Evolutionary conservation across 2,329 filamentous ascomycete species (phyloP).

Genomic region (Stylonectria norvegica): DNA sequence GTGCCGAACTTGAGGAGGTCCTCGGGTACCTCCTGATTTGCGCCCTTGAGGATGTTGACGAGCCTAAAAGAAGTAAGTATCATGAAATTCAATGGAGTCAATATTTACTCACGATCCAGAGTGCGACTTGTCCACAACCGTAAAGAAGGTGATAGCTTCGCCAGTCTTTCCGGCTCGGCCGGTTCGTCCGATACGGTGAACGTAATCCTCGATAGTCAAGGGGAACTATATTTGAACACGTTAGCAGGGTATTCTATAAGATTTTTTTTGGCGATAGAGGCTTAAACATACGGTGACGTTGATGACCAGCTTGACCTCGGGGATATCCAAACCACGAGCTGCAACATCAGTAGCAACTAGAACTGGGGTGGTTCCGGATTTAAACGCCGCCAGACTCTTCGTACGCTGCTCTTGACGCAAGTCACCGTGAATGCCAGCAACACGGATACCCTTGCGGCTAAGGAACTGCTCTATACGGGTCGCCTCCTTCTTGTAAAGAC

Average conservation of each 20-base stretch:
- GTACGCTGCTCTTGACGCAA: constrained; percentile 85
- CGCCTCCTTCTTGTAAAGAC: constrained; percentile 98
- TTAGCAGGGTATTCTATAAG: constrained; percentile 2
- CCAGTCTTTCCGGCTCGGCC: constrained; percentile 89
- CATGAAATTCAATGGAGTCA: background rate
- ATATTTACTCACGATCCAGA: constrained; percentile 71
- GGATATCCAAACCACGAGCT: constrained; percentile 90
- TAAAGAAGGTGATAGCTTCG: constrained; percentile 89
- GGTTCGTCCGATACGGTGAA: constrained; percentile 93
- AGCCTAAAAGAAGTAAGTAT: constrained; percentile 50
- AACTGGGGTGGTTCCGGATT: constrained; percentile 74
- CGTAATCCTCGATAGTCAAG: constrained; percentile 93
- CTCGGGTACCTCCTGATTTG: constrained; percentile 86
- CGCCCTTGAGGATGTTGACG: constrained; percentile 92
- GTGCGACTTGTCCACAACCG: constrained; percentile 87
- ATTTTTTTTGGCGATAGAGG: background rate
- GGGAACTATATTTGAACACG: constrained; percentile 59
- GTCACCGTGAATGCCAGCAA: constrained; percentile 92
- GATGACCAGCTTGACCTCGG: constrained; percentile 88
- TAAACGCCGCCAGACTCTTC: constrained; percentile 85
- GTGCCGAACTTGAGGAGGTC: constrained; percentile 93
- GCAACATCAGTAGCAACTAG: constrained; percentile 96
- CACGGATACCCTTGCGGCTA: constrained; percentile 71
- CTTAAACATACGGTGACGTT: constrained; percentile 68
- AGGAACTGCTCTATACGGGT: constrained; percentile 83